Base-by-base conservation (phyloP, 2,329 filamentous ascomycete genomes). In the Mycosphaerella sp. region DNA sequence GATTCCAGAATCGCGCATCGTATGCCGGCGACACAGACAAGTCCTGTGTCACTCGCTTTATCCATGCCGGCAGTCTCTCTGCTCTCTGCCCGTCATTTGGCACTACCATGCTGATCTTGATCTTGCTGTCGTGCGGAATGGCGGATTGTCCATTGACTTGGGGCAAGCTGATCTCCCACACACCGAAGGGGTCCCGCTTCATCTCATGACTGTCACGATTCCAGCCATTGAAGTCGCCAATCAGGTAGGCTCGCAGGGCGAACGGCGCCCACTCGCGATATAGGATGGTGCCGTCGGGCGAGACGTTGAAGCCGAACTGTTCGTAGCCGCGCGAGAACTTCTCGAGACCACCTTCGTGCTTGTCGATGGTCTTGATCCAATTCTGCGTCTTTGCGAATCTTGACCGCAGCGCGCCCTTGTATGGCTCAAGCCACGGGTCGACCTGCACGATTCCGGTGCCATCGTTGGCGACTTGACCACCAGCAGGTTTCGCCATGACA, bases 231-330 rank as follows among this genome's bases (percentile, higher is more conserved):
- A 97, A 98, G 64, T 97, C 93, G 58, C 93, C 93, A 64, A 95
- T 86, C 49, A 98, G 80, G 69, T 84, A 90, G 47, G 93, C 93
- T 66, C 87, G 79, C 40, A 82, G 77, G 51, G 90, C 92, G 76
- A 90, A 95, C 26, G 93, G 91, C 1, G 93, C 93, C 93, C 93
- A 98, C 79, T 98, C 93, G 63, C 89, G 82, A 73, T 98, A 98
- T 54, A 80, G 78, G 62, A 98, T 89, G 70, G 91, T 90, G 70
- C 89, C 89, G 66, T 95, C 84, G 51, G 82, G 76, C 67, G 85
- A 80, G 56, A 93, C 84, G 62, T 88, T 89, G 72, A 98, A 82
- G 53, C 93, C 93, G 67, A 87, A 95, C 59, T 80, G 85, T 67
- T 97, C 89, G 59, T 83, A 86, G 43, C 93, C 92, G 73, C 80